Evolutionary conservation across 2,329 filamentous ascomycete species (phyloP).

Genomic region (Hirsutella minnesotensis): DNA sequence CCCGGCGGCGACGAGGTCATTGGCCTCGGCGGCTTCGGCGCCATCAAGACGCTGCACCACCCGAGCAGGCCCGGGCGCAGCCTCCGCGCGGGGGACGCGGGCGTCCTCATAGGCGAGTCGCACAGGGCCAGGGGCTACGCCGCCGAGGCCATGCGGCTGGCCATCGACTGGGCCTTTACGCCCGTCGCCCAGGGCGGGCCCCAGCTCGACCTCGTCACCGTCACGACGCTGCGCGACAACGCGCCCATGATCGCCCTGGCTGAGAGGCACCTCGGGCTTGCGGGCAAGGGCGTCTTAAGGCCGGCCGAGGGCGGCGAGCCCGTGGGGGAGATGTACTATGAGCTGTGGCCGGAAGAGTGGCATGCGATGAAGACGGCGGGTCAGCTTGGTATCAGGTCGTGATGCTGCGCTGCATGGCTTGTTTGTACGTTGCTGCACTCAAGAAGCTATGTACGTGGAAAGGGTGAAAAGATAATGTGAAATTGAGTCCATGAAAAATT

Average conservation of each 20-base stretch:
- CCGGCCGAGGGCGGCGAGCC: constrained; percentile 7
- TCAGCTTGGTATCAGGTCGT: too few species aligned
- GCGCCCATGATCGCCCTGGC: constrained; percentile 12
- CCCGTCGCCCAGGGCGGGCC: constrained; percentile 10
- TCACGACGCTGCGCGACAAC: constrained; percentile 12
- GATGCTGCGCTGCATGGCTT: too few species aligned
- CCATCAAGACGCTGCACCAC: constrained; percentile 12
- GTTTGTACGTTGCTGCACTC: too few species aligned
- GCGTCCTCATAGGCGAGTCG: constrained; percentile 13
- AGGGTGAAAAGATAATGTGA: not conserved
- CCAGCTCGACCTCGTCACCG: constrained; percentile 16
- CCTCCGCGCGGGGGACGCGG: constrained; percentile 14
- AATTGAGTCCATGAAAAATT: not conserved
- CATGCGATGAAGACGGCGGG: not conserved
- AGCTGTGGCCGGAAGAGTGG: constrained; percentile 11
- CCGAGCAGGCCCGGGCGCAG: constrained; percentile 5
- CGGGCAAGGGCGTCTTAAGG: constrained; percentile 7
- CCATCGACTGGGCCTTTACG: constrained; percentile 15
- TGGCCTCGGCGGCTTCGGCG: constrained; percentile 17
- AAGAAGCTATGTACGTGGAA: too few species aligned
- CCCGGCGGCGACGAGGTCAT: constrained; percentile 5
- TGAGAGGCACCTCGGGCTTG: constrained; percentile 12
- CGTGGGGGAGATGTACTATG: constrained; percentile 13
- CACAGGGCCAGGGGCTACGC: constrained; percentile 13
- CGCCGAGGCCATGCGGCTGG: constrained; percentile 13